Conservation (phyloP, 2,329 filamentous ascomycete species). For the Calonectria hawksworthii region DNA sequence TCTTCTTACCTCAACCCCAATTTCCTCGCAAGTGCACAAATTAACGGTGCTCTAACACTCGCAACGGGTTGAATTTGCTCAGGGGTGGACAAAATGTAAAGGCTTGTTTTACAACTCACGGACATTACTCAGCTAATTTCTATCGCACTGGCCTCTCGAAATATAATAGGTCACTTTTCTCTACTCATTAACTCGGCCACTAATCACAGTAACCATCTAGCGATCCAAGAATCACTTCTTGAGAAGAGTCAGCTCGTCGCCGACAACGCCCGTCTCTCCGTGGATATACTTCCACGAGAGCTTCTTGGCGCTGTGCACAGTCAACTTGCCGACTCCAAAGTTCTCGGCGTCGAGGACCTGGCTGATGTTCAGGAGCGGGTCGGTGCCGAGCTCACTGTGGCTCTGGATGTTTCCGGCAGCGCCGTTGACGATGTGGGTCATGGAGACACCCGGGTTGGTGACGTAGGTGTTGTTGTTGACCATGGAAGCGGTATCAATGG, state of each 20-base stretch:
- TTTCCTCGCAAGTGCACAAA: too few species aligned
- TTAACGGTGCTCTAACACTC: too few species aligned
- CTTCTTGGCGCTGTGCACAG: constrained; percentile 29
- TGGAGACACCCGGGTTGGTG: constrained; percentile 61
- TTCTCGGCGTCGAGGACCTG: constrained; percentile 59
- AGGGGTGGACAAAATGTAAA: too few species aligned
- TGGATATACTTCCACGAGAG: constrained; percentile 4
- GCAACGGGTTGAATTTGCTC: too few species aligned
- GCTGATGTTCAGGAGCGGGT: constrained; percentile 54
- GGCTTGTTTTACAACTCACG: too few species aligned
- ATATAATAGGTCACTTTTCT: background rate
- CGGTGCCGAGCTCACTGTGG: constrained; percentile 56
- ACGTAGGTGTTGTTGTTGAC: constrained; percentile 63
- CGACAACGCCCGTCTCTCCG: constrained; percentile 55
- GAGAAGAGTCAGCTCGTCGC: constrained; percentile 51
- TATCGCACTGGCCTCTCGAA: fast-evolving
- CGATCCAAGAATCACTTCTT: background rate
- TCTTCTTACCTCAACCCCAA: background rate
- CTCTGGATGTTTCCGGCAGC: constrained; percentile 67
- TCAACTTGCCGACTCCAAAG: constrained; percentile 61
- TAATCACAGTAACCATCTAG: too few species aligned
- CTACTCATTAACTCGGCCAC: background rate
- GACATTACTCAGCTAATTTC: background rate
- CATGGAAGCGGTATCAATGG: constrained; percentile 57
- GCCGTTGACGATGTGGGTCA: constrained; percentile 65